Conservation (phyloP, 1,284 basidiomycete species). For the Tilletia caries region DNA sequence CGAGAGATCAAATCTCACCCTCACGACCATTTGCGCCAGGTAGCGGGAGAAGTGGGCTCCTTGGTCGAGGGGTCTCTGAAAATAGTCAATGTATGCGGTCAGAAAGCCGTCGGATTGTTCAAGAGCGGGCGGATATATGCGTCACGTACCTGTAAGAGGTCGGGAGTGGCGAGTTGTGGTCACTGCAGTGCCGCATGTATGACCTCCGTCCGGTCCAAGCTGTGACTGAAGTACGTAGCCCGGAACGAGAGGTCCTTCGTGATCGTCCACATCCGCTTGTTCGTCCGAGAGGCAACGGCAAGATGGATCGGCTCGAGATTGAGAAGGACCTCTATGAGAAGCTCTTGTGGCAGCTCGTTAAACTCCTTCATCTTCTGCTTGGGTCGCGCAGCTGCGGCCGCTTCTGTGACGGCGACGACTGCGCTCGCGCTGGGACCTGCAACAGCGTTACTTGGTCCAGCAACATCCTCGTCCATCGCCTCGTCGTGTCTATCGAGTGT, state of each 20-base stretch:
- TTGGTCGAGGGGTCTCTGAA: not conserved
- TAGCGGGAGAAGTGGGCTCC: not conserved
- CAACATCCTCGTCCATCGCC: not conserved
- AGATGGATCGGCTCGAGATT: too few species aligned
- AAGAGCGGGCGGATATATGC: not conserved
- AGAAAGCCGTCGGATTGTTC: too few species aligned
- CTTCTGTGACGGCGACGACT: not conserved
- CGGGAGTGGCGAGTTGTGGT: not conserved
- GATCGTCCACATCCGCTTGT: not conserved
- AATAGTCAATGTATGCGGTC: too few species aligned
- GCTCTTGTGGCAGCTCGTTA: not conserved
- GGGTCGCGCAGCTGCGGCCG: not conserved
- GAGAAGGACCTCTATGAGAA: not conserved
- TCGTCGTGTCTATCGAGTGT: not conserved
- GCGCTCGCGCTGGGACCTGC: not conserved
- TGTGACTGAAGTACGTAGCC: not conserved
- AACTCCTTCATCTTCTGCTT: not conserved
- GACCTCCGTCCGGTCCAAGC: not conserved
- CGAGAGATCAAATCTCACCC: not conserved
- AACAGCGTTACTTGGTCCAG: not conserved
- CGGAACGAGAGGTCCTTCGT: not conserved
- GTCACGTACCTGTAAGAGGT: not conserved
- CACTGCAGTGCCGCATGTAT: not conserved
- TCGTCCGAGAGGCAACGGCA: too few species aligned
- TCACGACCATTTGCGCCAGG: not conserved